A percentile compares a stretch with the other conserved stretches of the same genome.
These are phyloP conservation scores for Pluteus cervinus DNA, from an alignment of 768 basidiomycete species.

Conservation along the genomic window DNA sequence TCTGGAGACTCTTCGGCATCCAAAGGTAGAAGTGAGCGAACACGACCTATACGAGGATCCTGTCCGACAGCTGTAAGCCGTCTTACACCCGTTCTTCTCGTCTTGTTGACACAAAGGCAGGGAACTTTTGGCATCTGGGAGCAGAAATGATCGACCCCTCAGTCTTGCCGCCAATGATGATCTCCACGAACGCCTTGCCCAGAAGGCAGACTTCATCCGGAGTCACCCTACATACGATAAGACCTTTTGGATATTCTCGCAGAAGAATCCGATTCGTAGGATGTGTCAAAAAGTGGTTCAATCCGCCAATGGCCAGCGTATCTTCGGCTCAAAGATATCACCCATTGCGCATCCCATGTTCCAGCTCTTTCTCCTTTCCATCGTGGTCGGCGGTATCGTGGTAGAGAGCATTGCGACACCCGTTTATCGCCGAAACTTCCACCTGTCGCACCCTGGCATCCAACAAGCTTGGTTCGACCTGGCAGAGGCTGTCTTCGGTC, in stretches of 20 bases:
- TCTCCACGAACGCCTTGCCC: slow-evolving; percentile 62
- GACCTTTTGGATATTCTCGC: slow-evolving; percentile 84
- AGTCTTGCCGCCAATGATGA: slow-evolving; percentile 57
- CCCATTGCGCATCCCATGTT: slow-evolving; percentile 64
- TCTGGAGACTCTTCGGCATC: slow-evolving; percentile 47
- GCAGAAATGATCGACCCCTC: slow-evolving; percentile 40
- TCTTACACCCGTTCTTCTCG: not conserved
- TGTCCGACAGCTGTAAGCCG: slow-evolving; percentile 68
- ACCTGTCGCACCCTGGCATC: slow-evolving; percentile 46
- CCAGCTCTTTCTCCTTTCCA: slow-evolving; percentile 64
- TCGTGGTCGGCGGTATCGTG: slow-evolving; percentile 77
- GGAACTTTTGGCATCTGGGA: slow-evolving; percentile 62
- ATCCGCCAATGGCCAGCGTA: slow-evolving; percentile 80
- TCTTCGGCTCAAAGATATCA: slow-evolving; percentile 72
- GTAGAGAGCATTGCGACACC: slow-evolving; percentile 84
- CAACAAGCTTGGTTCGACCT: slow-evolving; percentile 85
- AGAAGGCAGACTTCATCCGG: slow-evolving; percentile 81
- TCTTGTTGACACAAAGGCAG: slow-evolving; percentile 27
- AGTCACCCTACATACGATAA: slow-evolving; percentile 88
- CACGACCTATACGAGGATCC: slow-evolving; percentile 61
- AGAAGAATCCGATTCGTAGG: slow-evolving; percentile 65
- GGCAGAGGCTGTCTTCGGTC: slow-evolving; percentile 66
- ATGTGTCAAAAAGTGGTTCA: slow-evolving; percentile 80
- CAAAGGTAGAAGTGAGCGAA: slow-evolving; percentile 17
- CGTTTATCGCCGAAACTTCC: slow-evolving; percentile 71